Base-by-base conservation (phyloP, 2,329 filamentous ascomycete species). In the Microdochium paspali region DNA sequence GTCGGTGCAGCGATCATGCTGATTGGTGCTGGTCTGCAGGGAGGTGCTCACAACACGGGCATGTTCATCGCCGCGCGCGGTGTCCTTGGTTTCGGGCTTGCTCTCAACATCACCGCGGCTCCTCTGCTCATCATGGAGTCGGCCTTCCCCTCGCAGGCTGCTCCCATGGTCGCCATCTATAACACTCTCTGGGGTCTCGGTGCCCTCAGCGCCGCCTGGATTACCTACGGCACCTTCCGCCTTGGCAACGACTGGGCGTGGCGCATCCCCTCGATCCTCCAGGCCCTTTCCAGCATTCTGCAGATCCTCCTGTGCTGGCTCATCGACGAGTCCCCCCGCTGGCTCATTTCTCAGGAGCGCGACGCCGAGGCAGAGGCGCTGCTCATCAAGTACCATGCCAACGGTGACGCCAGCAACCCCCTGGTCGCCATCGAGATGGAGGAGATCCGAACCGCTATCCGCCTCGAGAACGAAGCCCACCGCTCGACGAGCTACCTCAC, bases 171-270 rank as follows among this genome's bases (percentile, higher is more conserved):
- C 18, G 45, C 43, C 20, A 48, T 53, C 18, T 53, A 74, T 55
- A 73, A 74, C 53, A 71, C 67, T 47, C 55, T 74, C 10, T 76
- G 71, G 71, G 71, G 73, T 50, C 57, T 57, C 2, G 57, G 59
- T 9, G 47, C 51, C 10, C 50, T 57, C 4, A 26, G 53, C 2
- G 52, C 53, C 1, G 45, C 48, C 2, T 57, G 55, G 55, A 30
- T 42, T 5, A 56, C 50, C 1, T 58, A 51, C 32, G 56, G 54
- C 5, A 56, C 56, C 24, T 47, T 49, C 44, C 45, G 47, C 24
- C 40, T 55, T 23, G 24, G 15, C 28, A 50, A 32, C 12, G 44
- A 45, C n/a, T 55, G 53, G 53, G 45, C 46, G 23, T 55, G 53
- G 53, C 52, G 53, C 2, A 49, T 54, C 35, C 53, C 53, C 0